Percentiles rank a stretch among this genome's conserved stretches.
Evolutionary conservation across 1,284 basidiomycete species (phyloP).

Genomic region (Sphaerobolus stellatus): DNA sequence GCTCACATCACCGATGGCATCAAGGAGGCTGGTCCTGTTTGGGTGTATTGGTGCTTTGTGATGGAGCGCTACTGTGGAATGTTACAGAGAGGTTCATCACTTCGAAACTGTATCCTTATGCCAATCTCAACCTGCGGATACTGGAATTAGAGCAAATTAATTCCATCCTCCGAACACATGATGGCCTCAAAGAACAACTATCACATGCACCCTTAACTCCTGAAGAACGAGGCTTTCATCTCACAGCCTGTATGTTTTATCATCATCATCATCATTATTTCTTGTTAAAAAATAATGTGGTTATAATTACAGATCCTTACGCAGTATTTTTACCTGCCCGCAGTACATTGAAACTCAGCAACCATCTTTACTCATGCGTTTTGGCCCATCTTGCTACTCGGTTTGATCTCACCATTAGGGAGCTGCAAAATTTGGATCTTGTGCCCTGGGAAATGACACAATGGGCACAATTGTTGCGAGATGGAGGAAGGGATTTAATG

Average conservation of each 20-base stretch:
- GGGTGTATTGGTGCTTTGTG: conserved; percentile 45
- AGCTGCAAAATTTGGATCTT: background rate
- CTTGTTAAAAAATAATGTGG: background rate
- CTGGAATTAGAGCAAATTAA: background rate
- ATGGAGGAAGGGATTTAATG: background rate
- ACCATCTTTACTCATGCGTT: background rate
- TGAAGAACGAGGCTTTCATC: no score
- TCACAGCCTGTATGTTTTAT: background rate
- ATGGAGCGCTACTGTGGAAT: conserved; percentile 32
- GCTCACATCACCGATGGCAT: conserved; percentile 40
- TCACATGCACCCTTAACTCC: no score
- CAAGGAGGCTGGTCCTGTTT: conserved; percentile 35
- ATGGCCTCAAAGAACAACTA: no score
- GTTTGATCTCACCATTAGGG: background rate
- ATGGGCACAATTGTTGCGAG: no score
- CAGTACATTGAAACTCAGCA: background rate
- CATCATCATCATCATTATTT: background rate
- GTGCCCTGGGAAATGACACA: background rate
- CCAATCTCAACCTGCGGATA: background rate
- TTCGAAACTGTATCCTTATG: background rate
- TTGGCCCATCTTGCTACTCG: background rate
- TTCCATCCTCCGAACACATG: background rate
- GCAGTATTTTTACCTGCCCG: background rate
- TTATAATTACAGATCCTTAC: background rate
- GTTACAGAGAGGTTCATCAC: background rate